These are phyloP conservation scores for Sporothrix inflata DNA, from an alignment of 2,329 filamentous ascomycete species.

Conservation along the genomic window DNA sequence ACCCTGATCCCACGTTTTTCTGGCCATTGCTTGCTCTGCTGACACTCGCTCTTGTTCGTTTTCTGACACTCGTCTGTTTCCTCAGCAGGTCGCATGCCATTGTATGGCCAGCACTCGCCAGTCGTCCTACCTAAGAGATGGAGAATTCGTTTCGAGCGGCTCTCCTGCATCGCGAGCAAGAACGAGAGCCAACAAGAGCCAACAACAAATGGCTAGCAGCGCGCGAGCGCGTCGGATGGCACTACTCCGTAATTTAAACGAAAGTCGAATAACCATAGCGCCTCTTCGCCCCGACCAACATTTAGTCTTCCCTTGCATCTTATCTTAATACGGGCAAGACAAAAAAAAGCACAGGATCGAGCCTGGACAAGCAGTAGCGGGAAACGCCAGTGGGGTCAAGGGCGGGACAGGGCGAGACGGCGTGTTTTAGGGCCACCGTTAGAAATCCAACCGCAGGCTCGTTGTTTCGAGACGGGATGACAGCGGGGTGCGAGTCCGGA, in stretches of 20 bases:
- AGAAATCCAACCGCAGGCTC: background rate
- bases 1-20: slow-evolving; percentile 16
- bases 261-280: slow-evolving; percentile 21
- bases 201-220: slow-evolving; percentile 11
- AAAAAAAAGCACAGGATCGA: slow-evolving; percentile 1
- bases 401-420: slow-evolving; percentile 26
- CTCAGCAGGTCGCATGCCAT: background rate
- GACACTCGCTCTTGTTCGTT: slow-evolving; percentile 3
- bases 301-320: slow-evolving; percentile 18
- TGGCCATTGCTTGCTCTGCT: background rate
- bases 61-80: background rate
- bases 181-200: background rate
- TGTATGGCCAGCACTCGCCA: background rate
- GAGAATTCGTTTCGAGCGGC: background rate
- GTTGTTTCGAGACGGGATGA: slow-evolving; percentile 19
- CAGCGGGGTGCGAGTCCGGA: background rate
- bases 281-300: slow-evolving; percentile 3
- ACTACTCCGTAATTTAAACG: slow-evolving; percentile 23
- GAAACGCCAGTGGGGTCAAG: slow-evolving; percentile 20
- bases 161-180: background rate
- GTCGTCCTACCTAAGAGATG: background rate
- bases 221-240: background rate
- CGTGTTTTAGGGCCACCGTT: slow-evolving; percentile 25
- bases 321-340: background rate
- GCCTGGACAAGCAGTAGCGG: slow-evolving; percentile 1